Conservation (phyloP, 305 asterid genomes). For the Solanum chacoense region DNA sequence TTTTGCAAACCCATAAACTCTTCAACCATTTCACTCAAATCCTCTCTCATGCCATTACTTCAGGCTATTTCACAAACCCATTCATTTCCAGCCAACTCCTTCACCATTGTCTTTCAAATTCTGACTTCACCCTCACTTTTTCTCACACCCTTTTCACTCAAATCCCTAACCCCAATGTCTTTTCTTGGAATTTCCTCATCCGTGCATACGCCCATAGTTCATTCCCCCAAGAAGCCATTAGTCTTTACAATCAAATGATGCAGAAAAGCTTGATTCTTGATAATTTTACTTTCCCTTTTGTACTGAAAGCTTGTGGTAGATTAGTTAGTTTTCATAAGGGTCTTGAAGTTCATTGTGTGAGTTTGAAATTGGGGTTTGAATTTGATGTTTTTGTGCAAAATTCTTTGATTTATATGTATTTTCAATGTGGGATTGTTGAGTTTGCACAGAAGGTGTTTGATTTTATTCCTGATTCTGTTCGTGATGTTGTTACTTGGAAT, state of each 20-base stretch:
- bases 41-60: conserved; percentile 56
- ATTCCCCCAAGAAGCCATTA: conserved; percentile 31
- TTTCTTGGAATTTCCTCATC: conserved; percentile 43
- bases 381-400: conserved; percentile 47
- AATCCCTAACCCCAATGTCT: conserved; percentile 42
- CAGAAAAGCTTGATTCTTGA: conserved; percentile 40
- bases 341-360: conserved; percentile 34
- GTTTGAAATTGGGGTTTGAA: conserved; percentile 42
- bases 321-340: conserved; percentile 24
- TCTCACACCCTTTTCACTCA: conserved; percentile 30
- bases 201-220: conserved; percentile 44
- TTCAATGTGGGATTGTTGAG: conserved; percentile 19
- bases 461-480: conserved; percentile 12
- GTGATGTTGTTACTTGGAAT: conserved; percentile 64
- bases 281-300: conserved; percentile 55
- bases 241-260: conserved; percentile 35
- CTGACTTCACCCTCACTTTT: conserved; percentile 35
- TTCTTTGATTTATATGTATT: conserved; percentile 36
- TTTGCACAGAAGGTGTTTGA: conserved; percentile 46
- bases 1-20: not conserved
- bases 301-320: conserved; percentile 52
- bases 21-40: conserved; percentile 39
- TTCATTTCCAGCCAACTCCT: conserved; percentile 15
- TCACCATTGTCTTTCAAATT: conserved; percentile 31
- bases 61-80: conserved; percentile 38